Evolutionary conservation across 495 filamentous ascomycete species (phyloP).

Genomic region (Penicillium paradoxum): DNA sequence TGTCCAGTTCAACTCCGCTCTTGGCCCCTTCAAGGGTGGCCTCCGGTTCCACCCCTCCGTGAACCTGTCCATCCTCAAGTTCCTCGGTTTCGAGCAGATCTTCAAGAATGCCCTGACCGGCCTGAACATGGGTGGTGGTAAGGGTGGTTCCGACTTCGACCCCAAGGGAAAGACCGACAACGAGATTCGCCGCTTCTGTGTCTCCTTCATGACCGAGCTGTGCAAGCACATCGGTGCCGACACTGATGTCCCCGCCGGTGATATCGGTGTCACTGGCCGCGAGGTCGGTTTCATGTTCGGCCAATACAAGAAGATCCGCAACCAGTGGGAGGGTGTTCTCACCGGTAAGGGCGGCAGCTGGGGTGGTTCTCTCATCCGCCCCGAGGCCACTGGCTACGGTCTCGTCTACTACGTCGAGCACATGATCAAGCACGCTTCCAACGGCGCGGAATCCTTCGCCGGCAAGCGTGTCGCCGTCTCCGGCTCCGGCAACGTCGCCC

Average conservation of each 20-base stretch:
- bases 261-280: conserved; percentile 95
- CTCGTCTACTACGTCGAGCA: conserved; percentile 96
- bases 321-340: conserved; percentile 90
- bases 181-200: conserved; percentile 98
- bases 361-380: conserved; percentile 92
- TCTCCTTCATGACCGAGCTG: conserved; percentile 91
- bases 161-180: conserved; percentile 97
- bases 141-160: conserved; percentile 98
- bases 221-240: conserved; percentile 93
- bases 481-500: conserved; percentile 95
- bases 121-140: conserved; percentile 94
- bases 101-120: conserved; percentile 99
- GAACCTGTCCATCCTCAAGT: conserved; percentile 97
- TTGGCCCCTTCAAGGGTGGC: conserved; percentile 98
- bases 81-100: conserved; percentile 98
- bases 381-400: conserved; percentile 96
- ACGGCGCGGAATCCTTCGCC: conserved; percentile 76
- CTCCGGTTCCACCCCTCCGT: conserved; percentile 93
- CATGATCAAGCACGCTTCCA: conserved; percentile 84
- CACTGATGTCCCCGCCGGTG: conserved; percentile 83
- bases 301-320: conserved; percentile 82
- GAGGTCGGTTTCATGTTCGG: conserved; percentile 94
- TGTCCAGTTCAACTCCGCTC: conserved; percentile 97
- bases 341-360: conserved; percentile 92
- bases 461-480: conserved; percentile 96